Conservation (phyloP, 148 eudicot genomes). For the Fagopyrum tataricum region DNA sequence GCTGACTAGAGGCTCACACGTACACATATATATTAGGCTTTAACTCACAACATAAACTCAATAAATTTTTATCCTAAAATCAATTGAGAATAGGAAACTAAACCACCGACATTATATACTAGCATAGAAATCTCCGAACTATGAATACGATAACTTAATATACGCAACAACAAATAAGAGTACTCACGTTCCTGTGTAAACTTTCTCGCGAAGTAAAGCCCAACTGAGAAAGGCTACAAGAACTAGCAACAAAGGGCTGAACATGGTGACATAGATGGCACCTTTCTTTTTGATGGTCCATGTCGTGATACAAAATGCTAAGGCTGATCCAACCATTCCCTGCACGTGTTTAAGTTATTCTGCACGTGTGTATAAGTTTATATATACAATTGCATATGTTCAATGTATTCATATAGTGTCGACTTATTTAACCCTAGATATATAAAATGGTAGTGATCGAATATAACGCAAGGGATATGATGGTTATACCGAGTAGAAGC, state of each 20-base stretch:
- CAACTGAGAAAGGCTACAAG: background rate
- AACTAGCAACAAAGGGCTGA: conserved; percentile 6
- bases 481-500: conserved; percentile 5
- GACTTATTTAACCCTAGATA: too few relatives aligned
- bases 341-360: background rate
- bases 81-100: too few relatives aligned
- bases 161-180: background rate
- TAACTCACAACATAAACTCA: too few relatives aligned
- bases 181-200: conserved; percentile 4
- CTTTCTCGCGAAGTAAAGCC: background rate
- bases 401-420: too few relatives aligned
- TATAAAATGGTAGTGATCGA: background rate
- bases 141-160: background rate
- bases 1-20: too few relatives aligned
- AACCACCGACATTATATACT: too few relatives aligned
- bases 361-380: background rate
- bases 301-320: background rate
- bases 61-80: too few relatives aligned
- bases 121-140: too few relatives aligned
- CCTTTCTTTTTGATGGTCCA: conserved; percentile 7
- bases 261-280: background rate
- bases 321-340: conserved; percentile 9
- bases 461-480: background rate
- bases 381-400: too few relatives aligned
- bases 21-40: too few relatives aligned